These are phyloP conservation scores for Daldinia eschscholtzii DNA, from an alignment of 2,329 filamentous ascomycete species.

Conservation along the genomic window DNA sequence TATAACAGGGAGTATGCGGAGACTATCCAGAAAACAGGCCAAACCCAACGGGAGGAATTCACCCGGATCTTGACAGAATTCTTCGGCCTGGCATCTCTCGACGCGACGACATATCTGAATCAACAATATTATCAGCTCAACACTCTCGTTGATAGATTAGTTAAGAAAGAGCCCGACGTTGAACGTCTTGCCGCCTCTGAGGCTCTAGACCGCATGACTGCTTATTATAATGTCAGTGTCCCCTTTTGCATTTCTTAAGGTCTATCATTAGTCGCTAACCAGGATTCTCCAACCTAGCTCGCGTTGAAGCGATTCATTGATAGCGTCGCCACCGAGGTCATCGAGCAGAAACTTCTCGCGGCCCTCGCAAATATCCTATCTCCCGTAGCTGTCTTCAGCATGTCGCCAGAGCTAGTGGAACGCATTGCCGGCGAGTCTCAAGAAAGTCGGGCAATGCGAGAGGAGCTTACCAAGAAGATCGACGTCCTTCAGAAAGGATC, in stretches of 20 bases:
- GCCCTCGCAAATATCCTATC: conserved; percentile 56
- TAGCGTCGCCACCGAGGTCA: conserved; percentile 57
- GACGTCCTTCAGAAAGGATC: conserved; percentile 55
- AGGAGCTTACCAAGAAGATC: conserved; percentile 55
- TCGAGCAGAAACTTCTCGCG: conserved; percentile 57
- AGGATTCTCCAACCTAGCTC: conserved; percentile 51
- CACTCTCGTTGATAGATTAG: conserved; percentile 39
- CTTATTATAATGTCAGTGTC: conserved; percentile 54
- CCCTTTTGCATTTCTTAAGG: background rate
- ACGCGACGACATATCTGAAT: background rate
- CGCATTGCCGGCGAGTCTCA: conserved; percentile 58
- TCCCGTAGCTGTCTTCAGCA: conserved; percentile 54
- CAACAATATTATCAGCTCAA: conserved; percentile 32
- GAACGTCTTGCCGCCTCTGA: conserved; percentile 50
- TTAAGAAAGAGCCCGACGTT: conserved; percentile 45
- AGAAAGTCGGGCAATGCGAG: conserved; percentile 54
- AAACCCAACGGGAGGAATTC: conserved; percentile 31
- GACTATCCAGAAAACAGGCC: conserved; percentile 50
- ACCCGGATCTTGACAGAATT: conserved; percentile 42
- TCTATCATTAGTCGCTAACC: conserved; percentile 7
- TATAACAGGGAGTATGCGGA: conserved; percentile 64
- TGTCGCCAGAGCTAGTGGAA: conserved; percentile 54
- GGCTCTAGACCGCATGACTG: conserved; percentile 53
- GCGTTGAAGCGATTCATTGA: conserved; percentile 60
- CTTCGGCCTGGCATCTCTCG: conserved; percentile 37